Conservation (phyloP, 306 rosid species). For the Luffa acutangula region DNA sequence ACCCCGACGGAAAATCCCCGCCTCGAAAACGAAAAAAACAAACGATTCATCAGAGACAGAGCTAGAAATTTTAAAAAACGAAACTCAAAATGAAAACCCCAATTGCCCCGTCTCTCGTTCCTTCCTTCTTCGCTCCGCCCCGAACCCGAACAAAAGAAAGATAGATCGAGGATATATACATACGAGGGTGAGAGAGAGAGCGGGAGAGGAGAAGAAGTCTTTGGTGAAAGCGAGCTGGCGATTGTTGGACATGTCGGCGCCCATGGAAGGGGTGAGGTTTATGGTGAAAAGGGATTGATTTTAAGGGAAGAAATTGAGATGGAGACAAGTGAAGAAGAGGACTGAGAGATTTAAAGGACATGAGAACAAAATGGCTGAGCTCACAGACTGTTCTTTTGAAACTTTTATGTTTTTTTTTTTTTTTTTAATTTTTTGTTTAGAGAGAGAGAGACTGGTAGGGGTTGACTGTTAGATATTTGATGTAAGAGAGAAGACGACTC, state of each 20-base stretch:
- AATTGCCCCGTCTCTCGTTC: too few species aligned
- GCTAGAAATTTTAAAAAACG: background rate
- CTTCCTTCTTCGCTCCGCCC: too few species aligned
- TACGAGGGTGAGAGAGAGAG: slow-evolving; percentile 96
- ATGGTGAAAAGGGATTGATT: slow-evolving; percentile 3
- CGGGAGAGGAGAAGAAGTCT: slow-evolving; percentile 82
- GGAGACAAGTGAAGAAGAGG: slow-evolving; percentile 12
- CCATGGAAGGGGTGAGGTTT: slow-evolving; percentile 27
- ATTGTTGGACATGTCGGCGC: slow-evolving; percentile 89
- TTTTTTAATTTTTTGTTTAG: background rate
- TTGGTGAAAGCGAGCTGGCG: slow-evolving; percentile 63
- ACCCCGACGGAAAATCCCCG: slow-evolving; percentile 81
- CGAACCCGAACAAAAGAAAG: background rate
- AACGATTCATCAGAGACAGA: background rate
- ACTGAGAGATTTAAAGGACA: slow-evolving; percentile 61
- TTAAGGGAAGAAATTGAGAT: slow-evolving; percentile 4
- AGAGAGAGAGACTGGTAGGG: slow-evolving; percentile 53
- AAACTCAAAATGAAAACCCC: background rate
- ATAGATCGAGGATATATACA: background rate
- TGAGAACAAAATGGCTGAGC: slow-evolving; percentile 65
- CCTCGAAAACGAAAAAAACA: slow-evolving; percentile 26
- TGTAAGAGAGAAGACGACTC: slow-evolving; percentile 17
- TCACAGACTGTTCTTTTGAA: background rate
- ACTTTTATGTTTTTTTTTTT: background rate
- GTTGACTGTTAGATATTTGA: slow-evolving; percentile 81